Percentiles rank a stretch among this genome's conserved stretches.
Conservation (phyloP, 495 filamentous ascomycete species). For the Aspergillus cristatus region DNA sequence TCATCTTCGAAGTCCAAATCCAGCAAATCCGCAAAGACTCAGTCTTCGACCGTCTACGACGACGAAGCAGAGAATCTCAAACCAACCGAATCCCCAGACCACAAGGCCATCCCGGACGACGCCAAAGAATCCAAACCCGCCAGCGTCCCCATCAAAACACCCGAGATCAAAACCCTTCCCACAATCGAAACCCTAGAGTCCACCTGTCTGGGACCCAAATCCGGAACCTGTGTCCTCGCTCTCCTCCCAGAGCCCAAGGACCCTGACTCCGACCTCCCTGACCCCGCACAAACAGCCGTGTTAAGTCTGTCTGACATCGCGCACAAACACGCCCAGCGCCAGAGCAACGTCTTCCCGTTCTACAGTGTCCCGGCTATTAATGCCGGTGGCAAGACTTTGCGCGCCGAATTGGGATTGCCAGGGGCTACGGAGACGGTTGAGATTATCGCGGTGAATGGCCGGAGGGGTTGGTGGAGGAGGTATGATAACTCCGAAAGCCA, state of each 20-base stretch:
- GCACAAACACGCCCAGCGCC: constrained; percentile 58
- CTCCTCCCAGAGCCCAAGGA: constrained; percentile 52
- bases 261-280: constrained; percentile 35
- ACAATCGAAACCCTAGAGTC: constrained; percentile 51
- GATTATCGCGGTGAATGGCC: constrained; percentile 73
- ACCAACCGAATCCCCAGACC: constrained; percentile 39
- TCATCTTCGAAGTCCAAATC: constrained; percentile 27
- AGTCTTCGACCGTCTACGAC: constrained; percentile 13
- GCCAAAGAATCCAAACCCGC: constrained; percentile 34
- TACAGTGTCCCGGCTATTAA: constrained; percentile 64
- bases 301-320: constrained; percentile 61
- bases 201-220: constrained; percentile 65
- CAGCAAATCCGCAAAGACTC: constrained; percentile 24
- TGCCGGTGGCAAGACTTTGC: constrained; percentile 43
- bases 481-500: constrained; percentile 46
- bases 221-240: constrained; percentile 78
- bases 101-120: constrained; percentile 30
- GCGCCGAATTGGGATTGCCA: constrained; percentile 51
- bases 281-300: constrained; percentile 45
- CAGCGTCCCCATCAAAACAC: constrained; percentile 30
- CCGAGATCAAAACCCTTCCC: constrained; percentile 41
- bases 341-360: constrained; percentile 70
- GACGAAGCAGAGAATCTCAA: constrained; percentile 34
- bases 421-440: constrained; percentile 35
- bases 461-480: constrained; percentile 75